Base-by-base conservation (phyloP, 768 basidiomycete species). In the Lactifluus volemus region DNA sequence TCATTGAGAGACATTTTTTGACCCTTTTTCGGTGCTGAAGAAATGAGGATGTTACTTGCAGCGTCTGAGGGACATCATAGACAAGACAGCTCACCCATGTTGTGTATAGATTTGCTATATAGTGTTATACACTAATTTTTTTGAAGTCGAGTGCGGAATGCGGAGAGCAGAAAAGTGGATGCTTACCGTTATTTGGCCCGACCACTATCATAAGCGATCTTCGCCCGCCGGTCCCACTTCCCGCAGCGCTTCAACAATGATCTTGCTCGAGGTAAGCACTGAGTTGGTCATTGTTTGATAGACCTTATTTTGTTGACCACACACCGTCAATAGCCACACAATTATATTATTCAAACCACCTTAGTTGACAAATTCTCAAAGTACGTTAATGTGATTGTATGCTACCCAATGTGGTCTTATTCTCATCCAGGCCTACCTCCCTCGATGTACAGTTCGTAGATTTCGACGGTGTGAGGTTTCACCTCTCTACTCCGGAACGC, bases 371-470 rank as follows among this genome's bases (percentile, higher is more conserved):
- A 96, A 74, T 81, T 88, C 61, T 74, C 76, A 66, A 96, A 93
- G 96, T 95, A 70, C 68, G 83, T 67, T 15, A 48, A 51, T 65
- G 15, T 38, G 36, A 8, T 5, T 7, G 34, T 63, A 51, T 25
- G 44, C 14, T 57, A 8, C 1, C 55, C 30, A 52, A 48, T 65
- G 61, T 64, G 38, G 61, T 58, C 63, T 30, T 29, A 25, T 55
- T 32, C 50, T 34, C 58, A 21, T 57, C 30, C 71, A 99, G 95
- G 72, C 93, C 96, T 14, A 84, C 89, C 6, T 85, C 89, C 34
- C 79, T 98, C 62, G 97, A 99, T 76, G 88, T 98, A 58, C 84
- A 91, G 59, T 99, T 99, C 68, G 97, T 98, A 55, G 97, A 99
- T 75, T 99, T 93, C 67, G 97, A 99, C 71, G 89, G 92, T 52